Percentiles rank a stretch among this genome's conserved stretches.
phyloP scores from a whole-genome alignment of 176 grass and related monocot species.

The Oryza coarctata region DNA sequence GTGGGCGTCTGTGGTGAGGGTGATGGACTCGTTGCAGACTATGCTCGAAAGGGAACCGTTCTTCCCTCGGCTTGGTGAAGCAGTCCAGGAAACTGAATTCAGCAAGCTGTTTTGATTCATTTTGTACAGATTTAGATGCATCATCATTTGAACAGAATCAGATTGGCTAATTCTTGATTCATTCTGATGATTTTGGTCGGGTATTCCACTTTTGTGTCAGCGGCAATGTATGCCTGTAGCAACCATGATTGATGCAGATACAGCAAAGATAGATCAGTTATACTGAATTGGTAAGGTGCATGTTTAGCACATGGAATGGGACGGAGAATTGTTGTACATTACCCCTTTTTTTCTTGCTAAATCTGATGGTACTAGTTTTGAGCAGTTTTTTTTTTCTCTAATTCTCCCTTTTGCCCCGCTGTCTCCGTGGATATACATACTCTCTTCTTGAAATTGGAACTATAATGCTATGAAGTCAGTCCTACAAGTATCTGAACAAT shows the following conservation, averaged over 20 bases:
- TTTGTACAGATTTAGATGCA: conserved; percentile 38
- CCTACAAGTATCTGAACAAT: background rate
- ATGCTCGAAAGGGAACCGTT: conserved; percentile 74
- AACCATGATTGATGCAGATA: conserved; percentile 37
- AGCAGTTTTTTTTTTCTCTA: background rate
- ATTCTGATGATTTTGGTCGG: conserved; percentile 39
- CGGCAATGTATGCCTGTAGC: conserved; percentile 33
- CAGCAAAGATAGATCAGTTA: conserved; percentile 37
- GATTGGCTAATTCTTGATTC: conserved; percentile 40
- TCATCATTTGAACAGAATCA: conserved; percentile 17
- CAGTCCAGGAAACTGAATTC: conserved; percentile 65
- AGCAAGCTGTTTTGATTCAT: conserved; percentile 82
- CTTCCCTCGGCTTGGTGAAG: conserved; percentile 71
- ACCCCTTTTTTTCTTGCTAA: conserved; percentile 6
- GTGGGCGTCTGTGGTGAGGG: conserved; percentile 64
- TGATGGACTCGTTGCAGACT: conserved; percentile 61
- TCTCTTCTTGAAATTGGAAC: background rate
- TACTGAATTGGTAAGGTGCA: conserved; percentile 8
- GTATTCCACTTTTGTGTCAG: conserved; percentile 31
- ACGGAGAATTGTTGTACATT: conserved; percentile 33
- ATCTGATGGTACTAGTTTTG: background rate
- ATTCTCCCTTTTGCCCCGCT: background rate
- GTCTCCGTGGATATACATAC: background rate
- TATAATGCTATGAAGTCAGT: background rate
- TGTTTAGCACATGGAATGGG: conserved; percentile 24